Percentiles rank a stretch among this genome's conserved stretches.
phyloP scores from a whole-genome alignment of 2,329 filamentous ascomycete genomes.

The Aspergillus ustus region DNA sequence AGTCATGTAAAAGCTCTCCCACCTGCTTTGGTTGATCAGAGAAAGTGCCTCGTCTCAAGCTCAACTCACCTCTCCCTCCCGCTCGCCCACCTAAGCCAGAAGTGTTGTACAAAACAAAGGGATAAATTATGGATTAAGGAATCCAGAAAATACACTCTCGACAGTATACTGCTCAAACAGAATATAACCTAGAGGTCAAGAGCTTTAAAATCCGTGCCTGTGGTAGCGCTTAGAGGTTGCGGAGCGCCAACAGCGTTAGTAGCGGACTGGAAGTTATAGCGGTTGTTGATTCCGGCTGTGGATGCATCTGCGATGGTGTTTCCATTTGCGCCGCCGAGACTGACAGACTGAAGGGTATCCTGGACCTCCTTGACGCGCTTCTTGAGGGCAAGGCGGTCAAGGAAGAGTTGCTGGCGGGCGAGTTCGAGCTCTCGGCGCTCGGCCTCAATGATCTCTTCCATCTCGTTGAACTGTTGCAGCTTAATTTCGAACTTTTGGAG shows the following conservation, averaged over 20 bases:
- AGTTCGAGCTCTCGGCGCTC: conserved; percentile 92
- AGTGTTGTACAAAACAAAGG: conserved; percentile 9
- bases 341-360: conserved; percentile 62
- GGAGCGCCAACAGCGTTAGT: conserved; percentile 33
- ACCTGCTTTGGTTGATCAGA: not conserved
- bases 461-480: conserved; percentile 92
- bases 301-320: conserved; percentile 42
- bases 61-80: not conserved
- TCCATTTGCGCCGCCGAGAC: conserved; percentile 48
- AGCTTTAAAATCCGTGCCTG: conserved; percentile 47
- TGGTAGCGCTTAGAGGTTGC: conserved; percentile 47
- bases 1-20: not conserved
- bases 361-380: conserved; percentile 83
- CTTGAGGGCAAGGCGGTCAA: conserved; percentile 89
- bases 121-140: conserved; percentile 3
- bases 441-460: conserved; percentile 88
- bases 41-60: not conserved
- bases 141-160: conserved; percentile 1
- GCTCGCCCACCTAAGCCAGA: not conserved
- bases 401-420: conserved; percentile 87
- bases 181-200: conserved; percentile 42
- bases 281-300: conserved; percentile 42
- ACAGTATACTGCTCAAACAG: not conserved
- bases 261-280: conserved; percentile 47
- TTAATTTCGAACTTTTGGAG: conserved; percentile 95